These are phyloP conservation scores for Ceratobasidium sp. DNA, from an alignment of 1,284 basidiomycete genomes.

Conservation along the genomic window DNA sequence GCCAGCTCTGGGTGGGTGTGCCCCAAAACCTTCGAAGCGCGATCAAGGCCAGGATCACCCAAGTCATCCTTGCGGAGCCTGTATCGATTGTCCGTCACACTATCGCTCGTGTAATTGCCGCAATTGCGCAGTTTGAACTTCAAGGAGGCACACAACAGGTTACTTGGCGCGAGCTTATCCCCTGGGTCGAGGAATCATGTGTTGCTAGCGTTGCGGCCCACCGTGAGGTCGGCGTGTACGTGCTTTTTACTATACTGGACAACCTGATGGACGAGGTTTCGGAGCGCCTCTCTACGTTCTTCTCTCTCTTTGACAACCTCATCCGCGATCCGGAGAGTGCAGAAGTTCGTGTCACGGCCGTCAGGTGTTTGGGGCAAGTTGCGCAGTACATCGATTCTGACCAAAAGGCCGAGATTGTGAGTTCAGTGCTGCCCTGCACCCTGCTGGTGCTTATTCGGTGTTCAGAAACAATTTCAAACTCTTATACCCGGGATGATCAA, in stretches of 20 bases:
- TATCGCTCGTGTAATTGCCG: constrained; percentile 91
- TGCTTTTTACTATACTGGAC: constrained; percentile 93
- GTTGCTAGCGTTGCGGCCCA: constrained; percentile 77
- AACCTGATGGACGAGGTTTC: constrained; percentile 91
- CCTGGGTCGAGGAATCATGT: constrained; percentile 88
- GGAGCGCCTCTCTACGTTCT: constrained; percentile 81
- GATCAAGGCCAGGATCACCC: constrained; percentile 89
- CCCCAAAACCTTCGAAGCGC: constrained; percentile 78
- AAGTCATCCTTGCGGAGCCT: constrained; percentile 81
- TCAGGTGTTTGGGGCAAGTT: constrained; percentile 88
- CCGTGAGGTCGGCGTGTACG: constrained; percentile 92
- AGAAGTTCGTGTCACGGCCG: constrained; percentile 93
- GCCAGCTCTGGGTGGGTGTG: constrained; percentile 86
- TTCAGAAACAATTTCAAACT: constrained; percentile 87
- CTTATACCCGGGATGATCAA: constrained; percentile 92
- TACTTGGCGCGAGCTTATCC: constrained; percentile 90
- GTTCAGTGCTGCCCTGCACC: constrained; percentile 54
- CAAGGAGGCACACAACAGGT: constrained; percentile 63
- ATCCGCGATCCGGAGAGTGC: constrained; percentile 89
- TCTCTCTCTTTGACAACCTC: constrained; percentile 85
- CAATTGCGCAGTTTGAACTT: constrained; percentile 93
- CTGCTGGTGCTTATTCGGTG: not conserved
- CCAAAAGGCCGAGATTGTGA: constrained; percentile 88
- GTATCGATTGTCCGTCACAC: constrained; percentile 92
- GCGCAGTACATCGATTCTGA: constrained; percentile 93